These are phyloP conservation scores for Plicaturopsis crispa DNA, from an alignment of 768 basidiomycete species.

Conservation along the genomic window DNA sequence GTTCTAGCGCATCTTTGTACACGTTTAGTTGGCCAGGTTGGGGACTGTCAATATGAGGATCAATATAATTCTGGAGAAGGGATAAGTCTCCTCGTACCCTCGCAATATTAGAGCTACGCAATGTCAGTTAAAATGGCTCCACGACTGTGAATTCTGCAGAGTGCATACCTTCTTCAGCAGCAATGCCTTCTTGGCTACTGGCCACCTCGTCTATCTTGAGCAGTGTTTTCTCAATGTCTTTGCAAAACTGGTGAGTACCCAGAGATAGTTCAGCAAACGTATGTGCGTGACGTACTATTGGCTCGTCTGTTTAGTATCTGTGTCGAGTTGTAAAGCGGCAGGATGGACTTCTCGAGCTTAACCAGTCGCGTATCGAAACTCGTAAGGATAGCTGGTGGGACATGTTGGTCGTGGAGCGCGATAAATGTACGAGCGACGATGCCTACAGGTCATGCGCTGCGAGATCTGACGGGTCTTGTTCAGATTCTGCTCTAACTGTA, in stretches of 20 bases:
- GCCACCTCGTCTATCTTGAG: conserved; percentile 74
- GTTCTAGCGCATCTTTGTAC: conserved; percentile 69
- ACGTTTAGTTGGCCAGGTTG: conserved; percentile 55
- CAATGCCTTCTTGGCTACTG: conserved; percentile 67
- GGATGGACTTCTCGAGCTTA: conserved; percentile 78
- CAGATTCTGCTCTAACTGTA: conserved; percentile 81
- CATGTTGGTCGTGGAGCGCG: conserved; percentile 14
- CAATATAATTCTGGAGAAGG: background rate
- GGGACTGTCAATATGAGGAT: conserved; percentile 36
- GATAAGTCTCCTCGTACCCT: conserved; percentile 42
- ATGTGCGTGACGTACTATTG: conserved; percentile 44
- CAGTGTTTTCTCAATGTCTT: conserved; percentile 78
- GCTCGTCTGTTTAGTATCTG: conserved; percentile 67
- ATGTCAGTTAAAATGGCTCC: no score
- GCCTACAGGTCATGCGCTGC: conserved; percentile 77
- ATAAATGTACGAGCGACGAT: conserved; percentile 1
- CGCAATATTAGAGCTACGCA: conserved; percentile 62
- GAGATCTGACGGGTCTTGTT: conserved; percentile 83
- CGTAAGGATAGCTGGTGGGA: conserved; percentile 62
- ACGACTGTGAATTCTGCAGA: no score
- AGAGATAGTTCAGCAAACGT: background rate
- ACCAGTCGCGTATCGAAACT: conserved; percentile 79
- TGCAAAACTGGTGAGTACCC: background rate
- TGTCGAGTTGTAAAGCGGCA: conserved; percentile 74
- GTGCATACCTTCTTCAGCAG: conserved; percentile 74